These are phyloP conservation scores for Neofusicoccum kwambonambiense DNA, from an alignment of 2,329 filamentous ascomycete genomes.

Conservation along the genomic window DNA sequence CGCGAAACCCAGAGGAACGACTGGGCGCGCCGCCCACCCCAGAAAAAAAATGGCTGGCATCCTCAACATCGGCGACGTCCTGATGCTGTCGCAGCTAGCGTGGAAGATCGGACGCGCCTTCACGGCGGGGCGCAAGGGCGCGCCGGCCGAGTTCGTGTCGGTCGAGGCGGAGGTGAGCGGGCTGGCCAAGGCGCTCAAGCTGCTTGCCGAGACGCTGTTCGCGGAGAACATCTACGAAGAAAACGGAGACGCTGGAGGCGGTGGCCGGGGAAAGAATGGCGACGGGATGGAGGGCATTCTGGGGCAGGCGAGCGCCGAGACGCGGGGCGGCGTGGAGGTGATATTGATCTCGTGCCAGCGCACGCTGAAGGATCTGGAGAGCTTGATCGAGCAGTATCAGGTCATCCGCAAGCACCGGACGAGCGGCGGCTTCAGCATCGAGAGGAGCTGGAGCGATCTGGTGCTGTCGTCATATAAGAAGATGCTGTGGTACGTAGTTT, in stretches of 20 bases:
- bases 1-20: neutral
- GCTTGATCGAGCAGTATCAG: constrained; percentile 46
- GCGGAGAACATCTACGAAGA: constrained; percentile 25
- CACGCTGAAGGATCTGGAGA: constrained; percentile 45
- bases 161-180: constrained; percentile 43
- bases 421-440: constrained; percentile 40
- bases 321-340: constrained; percentile 37
- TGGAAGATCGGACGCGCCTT: constrained; percentile 48
- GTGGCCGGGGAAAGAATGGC: neutral
- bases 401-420: constrained; percentile 44
- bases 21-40: neutral
- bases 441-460: constrained; percentile 45
- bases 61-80: constrained; percentile 43
- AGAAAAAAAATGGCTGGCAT: constrained; percentile 29
- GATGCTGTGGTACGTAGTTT: constrained; percentile 39
- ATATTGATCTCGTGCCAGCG: constrained; percentile 41
- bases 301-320: constrained; percentile 34
- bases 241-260: constrained; percentile 1
- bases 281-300: constrained; percentile 26
- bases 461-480: constrained; percentile 43
- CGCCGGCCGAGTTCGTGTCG: constrained; percentile 43
- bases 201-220: constrained; percentile 47
- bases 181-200: constrained; percentile 44
- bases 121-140: constrained; percentile 39
- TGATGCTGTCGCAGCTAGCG: constrained; percentile 47